Base-by-base conservation (phyloP, 2,329 filamentous ascomycete species). In the Colletotrichum sp. region DNA sequence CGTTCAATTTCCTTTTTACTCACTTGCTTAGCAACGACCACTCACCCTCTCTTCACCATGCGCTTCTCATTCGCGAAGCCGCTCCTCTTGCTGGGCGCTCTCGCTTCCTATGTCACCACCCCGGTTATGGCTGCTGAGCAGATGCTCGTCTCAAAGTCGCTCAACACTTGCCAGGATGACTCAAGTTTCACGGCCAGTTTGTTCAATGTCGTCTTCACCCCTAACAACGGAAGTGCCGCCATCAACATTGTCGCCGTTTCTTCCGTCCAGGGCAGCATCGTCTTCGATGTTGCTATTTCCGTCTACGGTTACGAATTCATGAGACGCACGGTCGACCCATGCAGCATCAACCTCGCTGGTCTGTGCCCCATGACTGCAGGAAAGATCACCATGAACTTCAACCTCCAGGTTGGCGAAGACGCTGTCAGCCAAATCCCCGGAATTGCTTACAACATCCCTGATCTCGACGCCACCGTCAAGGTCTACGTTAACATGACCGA, bases 361-460 rank as follows among this genome's bases (percentile, higher is more conserved):
- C 90, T 98, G 81, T 99, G 96, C 85, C 96, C 96, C 74, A 98
- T 98, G 96, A 94, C 92, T 78, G 92, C 95, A 10, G 96, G 95
- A 79, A 93, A 94, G 80, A 93, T 98, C 82, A 91, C 94, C 71
- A 90, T 98, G 81, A 89, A 91, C 67, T 95, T 95, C 82, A 94
- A 94, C 81, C 83, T 96, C 43, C 84, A 87, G 3, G 86, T 97
- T 65, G 85, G 88, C 12, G 79, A 85, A 15, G 86, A 88, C 30
- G 91, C 94, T 52, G 86, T 95, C 75, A 85, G 87, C 28, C 85
- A 91, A 70, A 93, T 99, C 81, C 96, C 96, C 74, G 92, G 91
- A 65, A 96, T 98, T 81, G 94, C 95, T 68, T 99, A 97, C 86
- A 93, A 91, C 67, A 94, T 99, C 58, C 96, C 96, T 65, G 96